Percentiles rank a stretch among this genome's conserved stretches.
phyloP scores from a whole-genome alignment of 1,284 basidiomycete genomes.

The Puccinia coronata region DNA sequence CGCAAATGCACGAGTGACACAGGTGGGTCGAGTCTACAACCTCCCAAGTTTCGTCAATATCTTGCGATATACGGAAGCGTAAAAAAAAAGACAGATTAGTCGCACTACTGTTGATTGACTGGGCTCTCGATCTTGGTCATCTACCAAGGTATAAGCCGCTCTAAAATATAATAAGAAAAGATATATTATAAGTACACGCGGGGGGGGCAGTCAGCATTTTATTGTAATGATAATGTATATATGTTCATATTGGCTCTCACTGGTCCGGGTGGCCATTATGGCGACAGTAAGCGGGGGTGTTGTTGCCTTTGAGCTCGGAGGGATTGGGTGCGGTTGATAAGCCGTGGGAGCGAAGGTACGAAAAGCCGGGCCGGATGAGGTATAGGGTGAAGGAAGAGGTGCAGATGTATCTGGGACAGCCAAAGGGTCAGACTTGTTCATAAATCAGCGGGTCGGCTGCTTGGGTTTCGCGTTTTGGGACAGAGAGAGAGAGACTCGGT shows the following conservation, averaged over 20 bases:
- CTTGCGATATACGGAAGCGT: constrained; percentile 1
- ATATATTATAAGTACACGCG: too few relatives aligned
- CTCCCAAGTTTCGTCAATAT: background rate
- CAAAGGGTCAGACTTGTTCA: background rate
- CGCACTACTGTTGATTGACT: constrained; percentile 9
- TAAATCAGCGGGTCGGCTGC: background rate
- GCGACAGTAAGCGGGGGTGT: background rate
- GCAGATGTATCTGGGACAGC: constrained; percentile 74
- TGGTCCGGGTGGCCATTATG: background rate
- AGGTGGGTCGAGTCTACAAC: constrained; percentile 47
- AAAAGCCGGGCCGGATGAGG: constrained; percentile 68
- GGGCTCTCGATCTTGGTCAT: background rate
- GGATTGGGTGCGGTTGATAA: constrained; percentile 10
- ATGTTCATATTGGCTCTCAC: too few relatives aligned
- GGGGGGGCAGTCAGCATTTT: background rate
- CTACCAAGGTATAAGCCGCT: background rate
- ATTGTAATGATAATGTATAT: too few relatives aligned
- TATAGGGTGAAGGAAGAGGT: constrained; percentile 87
- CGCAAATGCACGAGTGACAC: constrained; percentile 33
- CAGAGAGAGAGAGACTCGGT: background rate
- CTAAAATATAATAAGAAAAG: background rate
- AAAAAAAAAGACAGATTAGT: background rate
- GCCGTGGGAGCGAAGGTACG: constrained; percentile 59
- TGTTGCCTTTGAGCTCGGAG: background rate
- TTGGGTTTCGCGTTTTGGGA: too few relatives aligned